These are phyloP conservation scores for Naganishia friedmannii DNA, from an alignment of 768 basidiomycete genomes.

Conservation along the genomic window DNA sequence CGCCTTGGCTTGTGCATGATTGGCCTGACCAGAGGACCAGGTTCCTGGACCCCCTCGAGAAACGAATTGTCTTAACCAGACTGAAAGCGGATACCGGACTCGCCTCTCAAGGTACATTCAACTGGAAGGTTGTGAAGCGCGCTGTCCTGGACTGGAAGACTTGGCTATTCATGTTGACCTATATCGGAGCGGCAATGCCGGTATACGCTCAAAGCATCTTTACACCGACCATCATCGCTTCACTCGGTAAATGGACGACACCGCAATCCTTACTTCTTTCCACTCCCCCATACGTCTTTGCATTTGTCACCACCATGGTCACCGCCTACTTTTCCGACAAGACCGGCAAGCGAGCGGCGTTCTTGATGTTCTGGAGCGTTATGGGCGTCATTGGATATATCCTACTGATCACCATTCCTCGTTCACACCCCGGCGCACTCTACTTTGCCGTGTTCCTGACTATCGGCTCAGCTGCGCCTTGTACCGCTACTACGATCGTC, in stretches of 20 bases:
- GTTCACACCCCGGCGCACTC: constrained; percentile 38
- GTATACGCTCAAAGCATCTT: constrained; percentile 62
- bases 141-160: constrained; percentile 50
- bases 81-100: constrained; percentile 53
- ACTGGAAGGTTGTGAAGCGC: constrained; percentile 52
- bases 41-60: constrained; percentile 57
- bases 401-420: constrained; percentile 44
- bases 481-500: constrained; percentile 50
- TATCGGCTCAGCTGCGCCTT: constrained; percentile 46
- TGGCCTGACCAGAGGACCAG: constrained; percentile 56
- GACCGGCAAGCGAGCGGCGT: constrained; percentile 48
- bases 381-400: constrained; percentile 48
- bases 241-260: constrained; percentile 56
- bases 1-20: constrained; percentile 56
- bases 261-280: constrained; percentile 49
- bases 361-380: constrained; percentile 50
- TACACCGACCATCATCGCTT: constrained; percentile 67
- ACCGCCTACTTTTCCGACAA: constrained; percentile 52
- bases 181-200: constrained; percentile 66
- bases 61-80: constrained; percentile 53
- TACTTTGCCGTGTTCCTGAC: constrained; percentile 52
- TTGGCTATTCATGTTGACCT: constrained; percentile 51
- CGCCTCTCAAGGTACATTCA: constrained; percentile 53
- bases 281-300: constrained; percentile 53
- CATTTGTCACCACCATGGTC: constrained; percentile 53